Conservation (phyloP, 1,284 basidiomycete genomes). For the Ganoderma sinense region DNA sequence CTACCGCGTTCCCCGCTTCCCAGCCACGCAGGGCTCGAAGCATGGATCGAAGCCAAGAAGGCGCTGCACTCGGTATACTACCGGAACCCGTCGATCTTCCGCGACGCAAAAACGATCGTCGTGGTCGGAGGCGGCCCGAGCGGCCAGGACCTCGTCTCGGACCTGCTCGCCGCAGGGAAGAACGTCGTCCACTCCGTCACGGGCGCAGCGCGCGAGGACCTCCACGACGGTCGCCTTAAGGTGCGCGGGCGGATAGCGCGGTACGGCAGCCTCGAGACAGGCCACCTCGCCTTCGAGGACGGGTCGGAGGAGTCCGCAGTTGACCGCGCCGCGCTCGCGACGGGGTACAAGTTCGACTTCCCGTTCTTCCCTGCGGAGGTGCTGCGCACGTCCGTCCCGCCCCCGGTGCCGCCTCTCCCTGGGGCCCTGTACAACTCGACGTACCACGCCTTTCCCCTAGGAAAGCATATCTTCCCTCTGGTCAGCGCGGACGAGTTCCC, state of each 20-base stretch:
- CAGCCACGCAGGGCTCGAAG: slow-evolving; percentile 60
- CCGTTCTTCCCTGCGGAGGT: slow-evolving; percentile 61
- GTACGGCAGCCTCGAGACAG: slow-evolving; percentile 48
- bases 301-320: slow-evolving; percentile 60
- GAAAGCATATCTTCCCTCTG: slow-evolving; percentile 58
- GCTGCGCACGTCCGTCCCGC: slow-evolving; percentile 45
- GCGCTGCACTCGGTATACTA: slow-evolving; percentile 74
- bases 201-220: slow-evolving; percentile 39
- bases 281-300: slow-evolving; percentile 66
- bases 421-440: slow-evolving; percentile 65
- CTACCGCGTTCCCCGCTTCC: slow-evolving; percentile 68
- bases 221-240: slow-evolving; percentile 48
- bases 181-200: slow-evolving; percentile 66
- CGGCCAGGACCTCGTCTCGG: slow-evolving; percentile 68
- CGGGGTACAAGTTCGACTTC: slow-evolving; percentile 71
- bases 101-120: slow-evolving; percentile 54
- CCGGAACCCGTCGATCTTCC: slow-evolving; percentile 56
- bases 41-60: slow-evolving; percentile 59
- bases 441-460: slow-evolving; percentile 70
- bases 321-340: slow-evolving; percentile 73
- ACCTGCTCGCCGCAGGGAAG: slow-evolving; percentile 53
- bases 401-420: slow-evolving; percentile 53
- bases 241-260: slow-evolving; percentile 51
- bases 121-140: slow-evolving; percentile 79
- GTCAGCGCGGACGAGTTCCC: slow-evolving; percentile 50